phyloP scores from a whole-genome alignment of 2,329 filamentous ascomycete species.

The Fusarium sp. region DNA sequence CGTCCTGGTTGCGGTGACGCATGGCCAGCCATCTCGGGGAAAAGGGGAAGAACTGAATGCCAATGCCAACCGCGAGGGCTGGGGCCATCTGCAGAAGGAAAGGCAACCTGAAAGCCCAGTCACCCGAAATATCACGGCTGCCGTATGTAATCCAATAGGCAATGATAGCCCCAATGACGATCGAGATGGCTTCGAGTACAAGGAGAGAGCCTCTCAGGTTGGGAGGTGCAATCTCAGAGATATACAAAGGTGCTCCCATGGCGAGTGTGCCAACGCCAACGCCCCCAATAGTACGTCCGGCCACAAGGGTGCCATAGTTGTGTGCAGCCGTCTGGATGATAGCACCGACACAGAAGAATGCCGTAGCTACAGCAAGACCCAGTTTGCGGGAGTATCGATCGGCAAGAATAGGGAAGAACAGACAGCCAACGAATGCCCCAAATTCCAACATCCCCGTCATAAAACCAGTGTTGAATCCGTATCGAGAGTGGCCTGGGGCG shows the following conservation, averaged over 20 bases:
- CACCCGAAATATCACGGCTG: not conserved
- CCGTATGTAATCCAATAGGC: slow-evolving; percentile 49
- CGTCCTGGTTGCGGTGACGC: slow-evolving; percentile 52
- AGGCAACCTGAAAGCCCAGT: not conserved
- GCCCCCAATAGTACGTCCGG: slow-evolving; percentile 65
- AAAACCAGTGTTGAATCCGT: slow-evolving; percentile 26
- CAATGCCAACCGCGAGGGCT: slow-evolving; percentile 45
- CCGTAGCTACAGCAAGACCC: slow-evolving; percentile 62
- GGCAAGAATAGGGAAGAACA: slow-evolving; percentile 16
- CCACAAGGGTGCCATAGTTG: slow-evolving; percentile 61
- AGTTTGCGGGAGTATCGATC: slow-evolving; percentile 62
- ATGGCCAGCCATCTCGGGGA: slow-evolving; percentile 60
- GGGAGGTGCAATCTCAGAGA: slow-evolving; percentile 46
- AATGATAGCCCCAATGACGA: slow-evolving; percentile 48
- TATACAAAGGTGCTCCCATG: slow-evolving; percentile 40
- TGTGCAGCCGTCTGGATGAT: slow-evolving; percentile 64
- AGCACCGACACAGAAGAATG: slow-evolving; percentile 66
- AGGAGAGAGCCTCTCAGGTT: slow-evolving; percentile 46
- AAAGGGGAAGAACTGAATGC: slow-evolving; percentile 59
- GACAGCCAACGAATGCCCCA: slow-evolving; percentile 23
- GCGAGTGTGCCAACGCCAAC: not conserved
- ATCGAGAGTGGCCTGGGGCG: not conserved
- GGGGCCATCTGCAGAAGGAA: not conserved
- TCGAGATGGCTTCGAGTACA: slow-evolving; percentile 48
- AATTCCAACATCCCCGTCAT: slow-evolving; percentile 48